Evolutionary conservation across 805 yeast species (phyloP).

Genomic region (Candida boleticola): DNA sequence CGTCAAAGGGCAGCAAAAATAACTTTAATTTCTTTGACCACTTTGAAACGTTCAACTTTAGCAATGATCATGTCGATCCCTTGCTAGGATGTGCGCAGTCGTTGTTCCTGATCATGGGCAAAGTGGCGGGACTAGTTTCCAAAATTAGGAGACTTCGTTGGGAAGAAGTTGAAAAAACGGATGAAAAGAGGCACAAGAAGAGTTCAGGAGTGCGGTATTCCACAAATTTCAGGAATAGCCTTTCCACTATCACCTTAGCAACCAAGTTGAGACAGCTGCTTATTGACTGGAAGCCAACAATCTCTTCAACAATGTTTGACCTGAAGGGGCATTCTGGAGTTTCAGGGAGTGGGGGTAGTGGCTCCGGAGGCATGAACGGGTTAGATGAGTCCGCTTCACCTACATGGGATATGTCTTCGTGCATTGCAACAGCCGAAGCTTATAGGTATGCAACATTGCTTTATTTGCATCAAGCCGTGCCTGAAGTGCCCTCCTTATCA

Average conservation of each 20-base stretch:
- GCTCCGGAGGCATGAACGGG: conserved; percentile 36
- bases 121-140: conserved; percentile 55
- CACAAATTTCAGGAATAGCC: conserved; percentile 29
- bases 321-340: conserved; percentile 16
- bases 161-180: conserved; percentile 8
- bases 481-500: conserved; percentile 57
- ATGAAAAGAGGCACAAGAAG: neutral
- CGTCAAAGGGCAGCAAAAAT: neutral
- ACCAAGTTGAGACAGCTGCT: conserved; percentile 52
- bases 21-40: conserved; percentile 34
- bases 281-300: conserved; percentile 55
- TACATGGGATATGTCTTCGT: conserved; percentile 55
- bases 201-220: neutral
- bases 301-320: conserved; percentile 32
- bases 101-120: conserved; percentile 61
- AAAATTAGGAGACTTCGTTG: conserved; percentile 42
- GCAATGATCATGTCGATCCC: conserved; percentile 53
- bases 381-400: conserved; percentile 12
- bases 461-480: conserved; percentile 68
- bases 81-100: conserved; percentile 66
- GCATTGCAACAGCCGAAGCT: conserved; percentile 70
- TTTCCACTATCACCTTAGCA: conserved; percentile 51
- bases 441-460: conserved; percentile 58
- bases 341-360: no score
- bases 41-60: conserved; percentile 34